Evolutionary conservation across 2,329 filamentous ascomycete species (phyloP).

Genomic region (Aspergillus costaricaensis): DNA sequence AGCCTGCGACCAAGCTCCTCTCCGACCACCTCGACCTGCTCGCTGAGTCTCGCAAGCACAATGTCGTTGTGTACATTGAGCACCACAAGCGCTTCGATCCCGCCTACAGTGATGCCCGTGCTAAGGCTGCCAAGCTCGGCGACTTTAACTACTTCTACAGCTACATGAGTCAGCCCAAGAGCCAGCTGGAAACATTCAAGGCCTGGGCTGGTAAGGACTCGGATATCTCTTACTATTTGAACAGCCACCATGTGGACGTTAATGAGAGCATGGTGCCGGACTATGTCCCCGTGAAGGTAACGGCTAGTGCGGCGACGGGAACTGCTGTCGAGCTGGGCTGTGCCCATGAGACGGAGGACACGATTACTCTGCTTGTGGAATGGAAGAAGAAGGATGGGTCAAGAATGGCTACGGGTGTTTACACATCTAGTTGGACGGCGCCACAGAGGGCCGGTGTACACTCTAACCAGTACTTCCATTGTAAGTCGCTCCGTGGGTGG

Average conservation of each 20-base stretch:
- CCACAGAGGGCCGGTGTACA: slow-evolving; percentile 93
- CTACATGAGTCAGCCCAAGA: slow-evolving; percentile 94
- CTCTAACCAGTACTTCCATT: slow-evolving; percentile 96
- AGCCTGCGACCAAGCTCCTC: slow-evolving; percentile 16
- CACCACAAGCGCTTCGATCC: slow-evolving; percentile 97
- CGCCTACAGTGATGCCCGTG: slow-evolving; percentile 83
- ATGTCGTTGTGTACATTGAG: slow-evolving; percentile 14
- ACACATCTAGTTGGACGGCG: slow-evolving; percentile 93
- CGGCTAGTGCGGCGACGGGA: slow-evolving; percentile 77
- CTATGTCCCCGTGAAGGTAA: slow-evolving; percentile 74
- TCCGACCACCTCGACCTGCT: slow-evolving; percentile 14
- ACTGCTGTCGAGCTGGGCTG: slow-evolving; percentile 79
- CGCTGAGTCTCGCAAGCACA: slow-evolving; percentile 14
- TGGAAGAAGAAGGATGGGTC: slow-evolving; percentile 75
- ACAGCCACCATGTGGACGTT: slow-evolving; percentile 91
- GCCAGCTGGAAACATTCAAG: slow-evolving; percentile 89
- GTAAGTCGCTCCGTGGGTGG: slow-evolving; percentile 31
- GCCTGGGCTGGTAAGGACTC: slow-evolving; percentile 90
- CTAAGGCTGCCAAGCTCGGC: slow-evolving; percentile 73
- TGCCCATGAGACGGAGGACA: slow-evolving; percentile 80
- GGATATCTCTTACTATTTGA: slow-evolving; percentile 95
- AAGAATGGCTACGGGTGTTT: slow-evolving; percentile 79
- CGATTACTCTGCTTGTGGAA: slow-evolving; percentile 85
- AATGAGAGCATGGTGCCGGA: slow-evolving; percentile 88
- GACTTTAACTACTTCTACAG: slow-evolving; percentile 99